These are phyloP conservation scores for Nepenthes alata DNA, from an alignment of 179 eudicot genomes.

Conservation along the genomic window DNA sequence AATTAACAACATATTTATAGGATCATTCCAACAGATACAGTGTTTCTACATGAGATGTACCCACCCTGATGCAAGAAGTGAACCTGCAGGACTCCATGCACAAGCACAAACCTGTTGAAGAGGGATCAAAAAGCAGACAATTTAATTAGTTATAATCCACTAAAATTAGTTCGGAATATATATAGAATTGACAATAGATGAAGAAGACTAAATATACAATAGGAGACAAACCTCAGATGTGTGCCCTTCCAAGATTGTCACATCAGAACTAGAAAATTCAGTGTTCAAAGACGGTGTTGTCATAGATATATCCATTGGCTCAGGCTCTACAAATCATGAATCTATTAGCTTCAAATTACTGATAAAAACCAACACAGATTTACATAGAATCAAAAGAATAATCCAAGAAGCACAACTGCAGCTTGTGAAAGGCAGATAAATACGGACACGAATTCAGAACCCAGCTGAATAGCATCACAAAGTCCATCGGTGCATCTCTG, in stretches of 20 bases:
- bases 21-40: too few species aligned
- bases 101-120: constrained; percentile 76
- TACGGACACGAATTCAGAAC: too few species aligned
- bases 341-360: neutral
- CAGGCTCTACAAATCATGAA: constrained; percentile 33
- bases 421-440: too few species aligned
- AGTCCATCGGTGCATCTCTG: too few species aligned
- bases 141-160: neutral
- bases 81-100: constrained; percentile 94
- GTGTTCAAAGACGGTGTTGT: constrained; percentile 25
- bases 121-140: constrained; percentile 1
- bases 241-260: constrained; percentile 81
- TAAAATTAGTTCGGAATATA: neutral
- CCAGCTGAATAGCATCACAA: too few species aligned
- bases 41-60: constrained; percentile 10
- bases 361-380: neutral
- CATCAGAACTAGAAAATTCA: constrained; percentile 61
- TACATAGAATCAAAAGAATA: neutral
- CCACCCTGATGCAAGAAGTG: constrained; percentile 93
- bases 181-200: neutral
- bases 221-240: constrained; percentile 63
- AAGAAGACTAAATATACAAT: neutral
- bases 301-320: constrained; percentile 63
- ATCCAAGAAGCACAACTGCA: neutral
- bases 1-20: neutral